Percentiles rank a stretch among this genome's conserved stretches.
These are phyloP conservation scores for Penicillium crustosum DNA, from an alignment of 2,329 filamentous ascomycete genomes.

Conservation along the genomic window DNA sequence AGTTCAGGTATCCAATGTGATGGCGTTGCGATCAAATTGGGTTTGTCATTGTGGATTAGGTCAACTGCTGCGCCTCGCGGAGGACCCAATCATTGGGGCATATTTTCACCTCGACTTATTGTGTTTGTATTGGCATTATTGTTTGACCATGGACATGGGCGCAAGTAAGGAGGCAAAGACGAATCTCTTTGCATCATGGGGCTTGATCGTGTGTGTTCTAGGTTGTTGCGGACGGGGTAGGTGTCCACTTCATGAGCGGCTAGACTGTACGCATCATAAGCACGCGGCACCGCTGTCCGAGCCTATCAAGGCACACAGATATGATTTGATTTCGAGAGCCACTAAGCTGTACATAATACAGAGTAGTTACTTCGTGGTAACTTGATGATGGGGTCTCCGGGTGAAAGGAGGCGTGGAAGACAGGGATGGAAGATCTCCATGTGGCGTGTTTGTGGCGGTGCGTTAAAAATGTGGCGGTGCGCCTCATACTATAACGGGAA, in stretches of 20 bases:
- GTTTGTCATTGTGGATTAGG: background rate
- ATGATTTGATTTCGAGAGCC: background rate
- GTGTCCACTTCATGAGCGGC: conserved; percentile 3
- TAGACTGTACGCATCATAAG: background rate
- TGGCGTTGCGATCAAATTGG: background rate
- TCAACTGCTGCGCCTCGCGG: conserved; percentile 1
- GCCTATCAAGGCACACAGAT: background rate
- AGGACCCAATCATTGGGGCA: background rate
- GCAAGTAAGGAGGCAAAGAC: conserved; percentile 4
- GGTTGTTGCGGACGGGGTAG: background rate
- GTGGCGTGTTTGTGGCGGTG: conserved; percentile 9
- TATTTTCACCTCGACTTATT: background rate
- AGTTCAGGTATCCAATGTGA: conserved; percentile 2
- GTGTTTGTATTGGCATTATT: background rate
- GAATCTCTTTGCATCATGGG: background rate
- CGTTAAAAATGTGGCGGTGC: background rate
- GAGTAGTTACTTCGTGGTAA: background rate
- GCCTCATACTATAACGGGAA: background rate
- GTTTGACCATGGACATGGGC: background rate
- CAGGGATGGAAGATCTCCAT: background rate
- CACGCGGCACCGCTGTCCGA: background rate
- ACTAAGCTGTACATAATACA: background rate
- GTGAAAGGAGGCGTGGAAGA: background rate
- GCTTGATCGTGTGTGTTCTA: background rate
- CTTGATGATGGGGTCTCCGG: background rate